Percentiles rank a stretch among this genome's conserved stretches.
Evolutionary conservation across 345 rosid genomes (phyloP).

Genomic region (Populus tremula): DNA sequence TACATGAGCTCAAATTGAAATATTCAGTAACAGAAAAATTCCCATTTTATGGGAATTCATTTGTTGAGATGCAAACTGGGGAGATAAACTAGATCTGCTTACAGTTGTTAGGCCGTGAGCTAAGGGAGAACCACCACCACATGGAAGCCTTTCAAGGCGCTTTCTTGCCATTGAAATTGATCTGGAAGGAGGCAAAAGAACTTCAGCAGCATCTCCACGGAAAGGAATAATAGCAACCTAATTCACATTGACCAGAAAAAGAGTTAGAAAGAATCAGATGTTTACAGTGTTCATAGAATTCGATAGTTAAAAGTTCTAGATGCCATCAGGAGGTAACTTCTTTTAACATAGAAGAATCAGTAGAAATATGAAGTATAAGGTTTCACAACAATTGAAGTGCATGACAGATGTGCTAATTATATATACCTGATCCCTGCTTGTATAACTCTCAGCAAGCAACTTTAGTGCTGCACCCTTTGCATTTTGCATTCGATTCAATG

Average conservation of each 20-base stretch:
- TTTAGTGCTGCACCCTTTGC: slow-evolving; percentile 98
- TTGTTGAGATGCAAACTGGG: background rate
- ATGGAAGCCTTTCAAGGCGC: slow-evolving; percentile 95
- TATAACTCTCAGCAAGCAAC: slow-evolving; percentile 92
- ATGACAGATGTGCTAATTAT: background rate
- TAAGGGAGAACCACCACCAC: slow-evolving; percentile 98
- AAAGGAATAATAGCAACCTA: slow-evolving; percentile 95
- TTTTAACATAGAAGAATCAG: background rate
- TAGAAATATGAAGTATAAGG: background rate
- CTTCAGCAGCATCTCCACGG: slow-evolving; percentile 95
- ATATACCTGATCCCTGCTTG: slow-evolving; percentile 96
- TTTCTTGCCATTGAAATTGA: slow-evolving; percentile 97
- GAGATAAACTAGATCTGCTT: slow-evolving; percentile 21
- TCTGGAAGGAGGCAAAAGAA: slow-evolving; percentile 92
- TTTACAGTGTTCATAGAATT: too few relatives aligned
- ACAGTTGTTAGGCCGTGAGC: slow-evolving; percentile 98
- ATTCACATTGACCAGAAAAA: slow-evolving; percentile 19
- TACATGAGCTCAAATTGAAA: background rate
- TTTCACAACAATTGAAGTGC: background rate
- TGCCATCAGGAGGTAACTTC: background rate
- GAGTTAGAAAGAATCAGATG: background rate
- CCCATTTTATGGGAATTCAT: too few relatives aligned
- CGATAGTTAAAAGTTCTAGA: background rate
- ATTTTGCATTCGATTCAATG: slow-evolving; percentile 93
- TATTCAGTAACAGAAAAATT: too few relatives aligned